Conservation (phyloP, 2,329 filamentous ascomycete genomes). For the Pseudogymnoascus sp. region DNA sequence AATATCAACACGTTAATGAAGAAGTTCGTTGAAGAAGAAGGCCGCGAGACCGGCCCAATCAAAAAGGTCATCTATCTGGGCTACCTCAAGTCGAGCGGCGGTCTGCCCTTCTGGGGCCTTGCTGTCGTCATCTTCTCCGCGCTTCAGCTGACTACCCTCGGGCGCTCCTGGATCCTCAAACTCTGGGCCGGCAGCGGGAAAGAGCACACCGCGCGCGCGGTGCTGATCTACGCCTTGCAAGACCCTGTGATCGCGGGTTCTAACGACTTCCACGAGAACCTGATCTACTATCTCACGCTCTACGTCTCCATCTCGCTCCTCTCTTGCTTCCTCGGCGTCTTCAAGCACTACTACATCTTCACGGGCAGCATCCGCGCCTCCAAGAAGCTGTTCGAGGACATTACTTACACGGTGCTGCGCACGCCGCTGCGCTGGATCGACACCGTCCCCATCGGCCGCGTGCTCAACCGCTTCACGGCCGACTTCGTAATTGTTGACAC, state of each 20-base stretch:
- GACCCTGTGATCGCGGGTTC: slow-evolving; percentile 18
- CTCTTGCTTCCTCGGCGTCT: slow-evolving; percentile 50
- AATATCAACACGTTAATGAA: slow-evolving; percentile 44
- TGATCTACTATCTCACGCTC: slow-evolving; percentile 58
- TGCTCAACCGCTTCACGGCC: slow-evolving; percentile 69
- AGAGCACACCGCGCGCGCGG: slow-evolving; percentile 22
- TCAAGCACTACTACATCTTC: slow-evolving; percentile 57
- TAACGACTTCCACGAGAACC: slow-evolving; percentile 27
- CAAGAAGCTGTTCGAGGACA: slow-evolving; percentile 55
- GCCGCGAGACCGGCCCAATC: slow-evolving; percentile 60
- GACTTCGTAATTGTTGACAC: slow-evolving; percentile 71
- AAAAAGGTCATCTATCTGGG: slow-evolving; percentile 57
- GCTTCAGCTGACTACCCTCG: slow-evolving; percentile 41
- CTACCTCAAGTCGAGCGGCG: slow-evolving; percentile 61
- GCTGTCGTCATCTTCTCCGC: slow-evolving; percentile 46
- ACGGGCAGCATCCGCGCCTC: slow-evolving; percentile 60
- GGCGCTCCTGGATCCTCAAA: slow-evolving; percentile 55
- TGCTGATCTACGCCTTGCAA: slow-evolving; percentile 35
- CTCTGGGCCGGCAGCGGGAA: slow-evolving; percentile 49
- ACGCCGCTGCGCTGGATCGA: slow-evolving; percentile 74
- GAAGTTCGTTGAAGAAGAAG: slow-evolving; percentile 71
- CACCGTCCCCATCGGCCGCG: slow-evolving; percentile 66
- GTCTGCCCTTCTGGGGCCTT: slow-evolving; percentile 49
- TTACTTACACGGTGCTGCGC: slow-evolving; percentile 59
- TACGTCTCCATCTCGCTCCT: slow-evolving; percentile 54